phyloP scores from a whole-genome alignment of 2,329 filamentous ascomycete genomes.

The Aureobasidium sp. region DNA sequence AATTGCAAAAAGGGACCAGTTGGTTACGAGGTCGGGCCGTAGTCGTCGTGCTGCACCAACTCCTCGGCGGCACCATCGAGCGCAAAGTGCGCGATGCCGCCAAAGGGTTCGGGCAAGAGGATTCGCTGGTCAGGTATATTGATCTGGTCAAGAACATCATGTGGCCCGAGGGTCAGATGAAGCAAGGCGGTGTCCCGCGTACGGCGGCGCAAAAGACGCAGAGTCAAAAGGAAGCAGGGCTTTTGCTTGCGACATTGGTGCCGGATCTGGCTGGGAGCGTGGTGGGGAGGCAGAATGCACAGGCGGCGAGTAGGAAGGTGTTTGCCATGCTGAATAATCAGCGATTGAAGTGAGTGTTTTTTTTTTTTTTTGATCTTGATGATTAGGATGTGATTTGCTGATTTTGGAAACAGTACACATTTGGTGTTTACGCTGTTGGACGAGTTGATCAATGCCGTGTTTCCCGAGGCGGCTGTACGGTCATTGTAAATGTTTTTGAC shows the following conservation, averaged over 20 bases:
- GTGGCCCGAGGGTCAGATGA: constrained; percentile 67
- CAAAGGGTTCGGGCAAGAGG: constrained; percentile 66
- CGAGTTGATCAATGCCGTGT: constrained; percentile 41
- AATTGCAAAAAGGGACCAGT: constrained; percentile 89
- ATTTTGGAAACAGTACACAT: constrained; percentile 39
- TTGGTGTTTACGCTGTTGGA: constrained; percentile 45
- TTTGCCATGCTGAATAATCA: constrained; percentile 89
- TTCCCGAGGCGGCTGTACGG: constrained; percentile 28
- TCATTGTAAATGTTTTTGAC: too few species aligned
- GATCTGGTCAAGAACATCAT: constrained; percentile 64
- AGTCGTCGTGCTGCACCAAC: constrained; percentile 90
- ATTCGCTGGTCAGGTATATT: constrained; percentile 70
- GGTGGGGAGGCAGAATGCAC: constrained; percentile 85
- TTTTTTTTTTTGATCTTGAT: background rate
- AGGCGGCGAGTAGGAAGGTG: constrained; percentile 78
- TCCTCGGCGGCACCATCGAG: constrained; percentile 92
- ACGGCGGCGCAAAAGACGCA: constrained; percentile 67
- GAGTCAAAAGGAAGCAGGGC: constrained; percentile 76
- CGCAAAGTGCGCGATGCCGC: constrained; percentile 86
- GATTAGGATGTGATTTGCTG: constrained; percentile 22
- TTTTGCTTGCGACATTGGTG: constrained; percentile 82
- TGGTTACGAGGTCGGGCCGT: constrained; percentile 95
- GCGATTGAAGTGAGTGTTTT: constrained; percentile 69
- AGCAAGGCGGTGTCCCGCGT: constrained; percentile 47
- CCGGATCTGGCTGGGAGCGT: constrained; percentile 90